Base-by-base conservation (phyloP, 768 basidiomycete species). In the Calocybe indica region DNA sequence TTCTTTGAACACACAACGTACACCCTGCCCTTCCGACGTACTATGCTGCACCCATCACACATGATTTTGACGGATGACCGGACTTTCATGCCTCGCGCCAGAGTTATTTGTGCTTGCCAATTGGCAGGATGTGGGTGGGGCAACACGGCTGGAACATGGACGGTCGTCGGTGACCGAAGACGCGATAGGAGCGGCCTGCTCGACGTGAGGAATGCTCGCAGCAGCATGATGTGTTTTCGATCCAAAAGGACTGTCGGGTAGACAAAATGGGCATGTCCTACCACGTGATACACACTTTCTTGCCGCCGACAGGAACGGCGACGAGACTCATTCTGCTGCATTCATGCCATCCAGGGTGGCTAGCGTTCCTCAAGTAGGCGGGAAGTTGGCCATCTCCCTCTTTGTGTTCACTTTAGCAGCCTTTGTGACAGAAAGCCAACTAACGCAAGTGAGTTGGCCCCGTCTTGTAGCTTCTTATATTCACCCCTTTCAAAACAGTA, bases 1-100 rank as follows among this genome's bases (percentile, higher is more conserved):
- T 98, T 92, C 62, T 89, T 91, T 12, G 82, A 82, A 66, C 95
- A 98, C 22, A 96, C 79, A 38, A 97, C 83, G 67, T 94, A 96
- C 33, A 97, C 79, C 57, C 86, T 82, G 39, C 93, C 93, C 64
- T 96, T 92, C 58, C 94, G 73, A 66, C 76, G 79, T 33, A 97
- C 95, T 41, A 95, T 71, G 54, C 74, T 82, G 69, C 95, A 99
- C 9, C 92, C 91, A 52, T 93, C 92, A 66, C 95, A 99, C 82
- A 95, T 88, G 45, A 81, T 69, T 72, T 94, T 96, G 56, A 98
- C 90, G 3, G 91, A 91, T 15, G 90, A 87, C 53, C 95, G 82
- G 50, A 98, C 93, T 74, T 99, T 99, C 89, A 96, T 94, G 40
- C 92, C 92, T 56, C 88, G 70, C n/a, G 74, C 63, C 14, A 79